phyloP scores from a whole-genome alignment of 2,329 filamentous ascomycete species.

The Ascomycota sp. region DNA sequence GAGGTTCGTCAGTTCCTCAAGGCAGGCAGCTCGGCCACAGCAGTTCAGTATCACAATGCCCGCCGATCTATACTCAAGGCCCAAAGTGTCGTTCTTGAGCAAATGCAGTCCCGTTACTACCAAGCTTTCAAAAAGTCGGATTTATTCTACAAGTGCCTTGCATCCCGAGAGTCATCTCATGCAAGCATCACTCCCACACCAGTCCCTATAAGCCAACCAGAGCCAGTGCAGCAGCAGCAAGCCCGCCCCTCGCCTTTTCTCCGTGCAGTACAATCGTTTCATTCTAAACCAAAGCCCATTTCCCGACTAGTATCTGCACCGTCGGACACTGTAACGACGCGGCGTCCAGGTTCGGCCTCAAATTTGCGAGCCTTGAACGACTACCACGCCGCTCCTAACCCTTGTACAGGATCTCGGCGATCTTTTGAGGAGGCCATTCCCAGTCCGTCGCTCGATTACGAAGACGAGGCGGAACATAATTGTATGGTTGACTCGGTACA shows the following conservation, averaged over 20 bases:
- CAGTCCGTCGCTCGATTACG: conserved; percentile 47
- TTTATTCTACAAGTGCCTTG: conserved; percentile 87
- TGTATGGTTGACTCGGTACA: conserved; percentile 50
- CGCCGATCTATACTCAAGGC: conserved; percentile 61
- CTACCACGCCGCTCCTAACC: conserved; percentile 19
- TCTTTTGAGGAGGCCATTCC: conserved; percentile 46
- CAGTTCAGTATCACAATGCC: conserved; percentile 65
- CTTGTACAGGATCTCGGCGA: conserved; percentile 27
- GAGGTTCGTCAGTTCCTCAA: conserved; percentile 60
- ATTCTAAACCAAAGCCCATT: conserved; percentile 21
- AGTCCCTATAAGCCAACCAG: not conserved
- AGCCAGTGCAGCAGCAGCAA: conserved; percentile 1
- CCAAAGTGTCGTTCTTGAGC: conserved; percentile 66
- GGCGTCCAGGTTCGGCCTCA: conserved; percentile 24
- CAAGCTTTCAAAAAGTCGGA: conserved; percentile 81
- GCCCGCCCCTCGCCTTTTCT: conserved; percentile 6
- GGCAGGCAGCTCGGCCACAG: conserved; percentile 55
- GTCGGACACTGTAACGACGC: conserved; percentile 12
- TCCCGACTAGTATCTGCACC: conserved; percentile 17
- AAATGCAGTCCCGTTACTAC: conserved; percentile 65
- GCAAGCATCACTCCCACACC: conserved; percentile 5
- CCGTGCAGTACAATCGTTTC: conserved; percentile 17
- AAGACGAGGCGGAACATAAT: conserved; percentile 59
- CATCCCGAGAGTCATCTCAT: conserved; percentile 54
- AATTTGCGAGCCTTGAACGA: conserved; percentile 21